These are phyloP conservation scores for Rostrohypoxylon terebratum DNA, from an alignment of 495 filamentous ascomycete species.

Conservation along the genomic window DNA sequence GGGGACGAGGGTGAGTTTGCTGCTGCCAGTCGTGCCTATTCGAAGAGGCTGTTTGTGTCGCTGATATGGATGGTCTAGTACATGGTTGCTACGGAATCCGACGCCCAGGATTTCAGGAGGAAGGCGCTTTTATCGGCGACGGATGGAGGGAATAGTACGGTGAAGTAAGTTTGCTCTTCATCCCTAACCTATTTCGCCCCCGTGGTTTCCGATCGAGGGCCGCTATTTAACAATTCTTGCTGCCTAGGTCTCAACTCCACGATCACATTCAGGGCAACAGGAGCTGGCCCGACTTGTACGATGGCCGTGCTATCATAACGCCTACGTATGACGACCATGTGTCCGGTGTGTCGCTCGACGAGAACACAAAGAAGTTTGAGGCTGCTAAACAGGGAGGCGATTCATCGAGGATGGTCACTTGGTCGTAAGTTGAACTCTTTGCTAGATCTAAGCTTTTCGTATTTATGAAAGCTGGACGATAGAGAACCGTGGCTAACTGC, in stretches of 20 bases:
- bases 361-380: conserved; percentile 69
- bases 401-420: conserved; percentile 55
- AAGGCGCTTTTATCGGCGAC: conserved; percentile 68
- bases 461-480: not conserved
- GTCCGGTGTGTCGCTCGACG: conserved; percentile 65
- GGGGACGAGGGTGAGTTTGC: conserved; percentile 70
- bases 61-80: conserved; percentile 52
- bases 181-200: not conserved
- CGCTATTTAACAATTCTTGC: not conserved
- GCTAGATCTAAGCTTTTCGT: not conserved
- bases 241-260: conserved; percentile 69
- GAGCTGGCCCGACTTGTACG: conserved; percentile 74
- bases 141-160: conserved; percentile 74
- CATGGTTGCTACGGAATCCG: conserved; percentile 73
- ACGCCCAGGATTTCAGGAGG: conserved; percentile 69
- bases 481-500: not conserved
- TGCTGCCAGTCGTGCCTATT: not conserved
- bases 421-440: conserved; percentile 64
- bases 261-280: conserved; percentile 74
- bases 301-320: conserved; percentile 73
- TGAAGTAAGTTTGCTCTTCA: conserved; percentile 54
- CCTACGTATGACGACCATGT: conserved; percentile 67
- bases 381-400: conserved; percentile 57
- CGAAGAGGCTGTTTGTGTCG: not conserved
- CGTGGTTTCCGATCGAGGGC: not conserved